Evolutionary conservation across 129 eudicot species (phyloP), one percentile per base, ranked within the genome.

Genomic region (Erigeron canadensis): DNA sequence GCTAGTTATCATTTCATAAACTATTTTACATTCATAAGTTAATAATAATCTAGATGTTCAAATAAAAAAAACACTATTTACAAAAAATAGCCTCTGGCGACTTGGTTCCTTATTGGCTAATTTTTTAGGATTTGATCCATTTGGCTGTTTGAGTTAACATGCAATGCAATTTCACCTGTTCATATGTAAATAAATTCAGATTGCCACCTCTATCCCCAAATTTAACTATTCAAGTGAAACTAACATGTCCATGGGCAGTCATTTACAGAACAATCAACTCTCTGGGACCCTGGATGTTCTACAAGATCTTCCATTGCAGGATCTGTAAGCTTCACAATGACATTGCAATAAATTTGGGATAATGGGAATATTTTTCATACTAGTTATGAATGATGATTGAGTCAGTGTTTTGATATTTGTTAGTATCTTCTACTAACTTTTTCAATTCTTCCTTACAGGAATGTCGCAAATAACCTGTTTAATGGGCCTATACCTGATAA

Each of bases 211-310:
- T 8, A 21, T 50, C 16, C 38, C 22, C 19, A 44, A 1, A 19
- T 48, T 48, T 70, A 19, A 41, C 39, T 47, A 15, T 65, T 8
- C 17, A 38, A 75, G 45, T 61, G 61, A 62, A 66, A 54, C 82
- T 85, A 53, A 78, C 69, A 65, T 78, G 69, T 72, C 71, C 34
- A 13, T 83, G 62, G 68, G 68, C 98, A 94, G 98, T 61, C 96
- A 86, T 87, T 73, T 94, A 91, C 98, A 94, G 93, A 79, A 87
- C 78, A 94, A 94, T 84, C 85, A 89, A 80, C 93, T 94, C 48
- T 87, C 97, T 11, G 98, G 98, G 73, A 84, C 92, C 43, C 88
- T 94, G 47, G 96, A 85, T 80, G 93, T 94, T 75, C 83, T 94
- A 54, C 90, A 94, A 73, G 92, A 87, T 83, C 92, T 94, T 72